Evolutionary conservation across 2,329 filamentous ascomycete genomes (phyloP), one percentile per base, ranked within the genome.

Genomic region (Hymenoscyphus linearis): DNA sequence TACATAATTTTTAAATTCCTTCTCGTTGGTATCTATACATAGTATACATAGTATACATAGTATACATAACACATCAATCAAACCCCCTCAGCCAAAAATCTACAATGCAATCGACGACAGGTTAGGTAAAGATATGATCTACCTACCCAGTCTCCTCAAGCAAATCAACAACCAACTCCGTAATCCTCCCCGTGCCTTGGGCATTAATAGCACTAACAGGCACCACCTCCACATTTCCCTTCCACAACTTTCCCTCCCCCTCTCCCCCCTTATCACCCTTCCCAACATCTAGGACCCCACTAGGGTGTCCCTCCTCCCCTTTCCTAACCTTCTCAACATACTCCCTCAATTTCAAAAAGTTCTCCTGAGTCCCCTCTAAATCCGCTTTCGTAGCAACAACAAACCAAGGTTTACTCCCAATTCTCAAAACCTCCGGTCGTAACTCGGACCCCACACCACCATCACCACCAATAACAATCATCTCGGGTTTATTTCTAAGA

Each of bases 331-430:
- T 78, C 4, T 82, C 79, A 3, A 99, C 76, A 74, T 97, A 96
- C 9, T 76, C 76, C 66, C 86, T 85, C 67, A 99, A 77, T 57
- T 77, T 75, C 37, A 74, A 76, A 73, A 91, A 99, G 72, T 95
- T 96, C 26, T 85, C 82, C 73, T 92, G 84, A 1, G 95, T 96
- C 2, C 82, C 83, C 3, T 87, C 84, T 59, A 96, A 74, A 73
- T 98, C 93, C 0, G 91, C 93, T 76, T 98, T 98, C 22, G 93
- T 97, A 1, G 91, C 93, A 52, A 97, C 86, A 4, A 97, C 93
- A 70, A 96, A 95, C 95, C 95, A 99, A 0, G 95, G 93, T 77
- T 99, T 99, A 36, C 84, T 85, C n/a, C 90, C 89, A 66, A 98
- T 96, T 52, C 67, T 69, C 3, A 66, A 66, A 3, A 67, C 47